Evolutionary conservation across 2,329 filamentous ascomycete genomes (phyloP), one percentile per base, ranked within the genome.

Genomic region (Fusarium torulosum): DNA sequence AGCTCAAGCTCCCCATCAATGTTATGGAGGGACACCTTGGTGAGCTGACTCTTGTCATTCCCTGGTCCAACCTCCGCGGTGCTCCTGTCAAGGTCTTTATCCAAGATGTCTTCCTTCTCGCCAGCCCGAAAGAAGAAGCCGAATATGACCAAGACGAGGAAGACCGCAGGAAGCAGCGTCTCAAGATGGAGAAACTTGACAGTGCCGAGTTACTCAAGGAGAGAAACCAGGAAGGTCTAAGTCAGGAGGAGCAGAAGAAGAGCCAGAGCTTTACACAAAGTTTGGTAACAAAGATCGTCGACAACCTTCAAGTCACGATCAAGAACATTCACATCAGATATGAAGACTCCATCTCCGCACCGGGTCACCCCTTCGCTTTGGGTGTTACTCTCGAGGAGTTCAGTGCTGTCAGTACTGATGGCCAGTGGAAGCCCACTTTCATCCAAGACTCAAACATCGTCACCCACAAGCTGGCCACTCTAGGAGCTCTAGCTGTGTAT

Each of bases 281-380:
- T 77, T 81, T 99, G 71, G 90, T 95, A 46, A 97, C 95, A 37
- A 97, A 97, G 72, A 97, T 99, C 75, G 93, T 98, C 75, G 96
- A 99, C 84, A 99, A 99, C 75, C 85, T 99, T 40, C 96, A 99
- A 79, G 93, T 99, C 72, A 96, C 92, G 23, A 90, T 99, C 79
- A 98, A 97, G 84, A 99, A 98, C 77, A 97, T 99, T 62, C 96
- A 99, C 78, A 88, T 99, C 67, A 92, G 96, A 72, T 99, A 99
- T 79, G 96, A 99, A 80, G 96, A 99, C 80, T 94, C 95, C 15
- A 93, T 99, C 73, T 96, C 96, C 20, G 92, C 94, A 11, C 94
- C 95, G 0, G 94, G 94, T 1, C 96, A 99, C 77, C 95, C 96
- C 0, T 99, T 99, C 74, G 93, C 96, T 7, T 86, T 97, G 7